These are phyloP conservation scores for Saccharomycopsis selenospora DNA, from an alignment of 805 yeast species.

Conservation along the genomic window DNA sequence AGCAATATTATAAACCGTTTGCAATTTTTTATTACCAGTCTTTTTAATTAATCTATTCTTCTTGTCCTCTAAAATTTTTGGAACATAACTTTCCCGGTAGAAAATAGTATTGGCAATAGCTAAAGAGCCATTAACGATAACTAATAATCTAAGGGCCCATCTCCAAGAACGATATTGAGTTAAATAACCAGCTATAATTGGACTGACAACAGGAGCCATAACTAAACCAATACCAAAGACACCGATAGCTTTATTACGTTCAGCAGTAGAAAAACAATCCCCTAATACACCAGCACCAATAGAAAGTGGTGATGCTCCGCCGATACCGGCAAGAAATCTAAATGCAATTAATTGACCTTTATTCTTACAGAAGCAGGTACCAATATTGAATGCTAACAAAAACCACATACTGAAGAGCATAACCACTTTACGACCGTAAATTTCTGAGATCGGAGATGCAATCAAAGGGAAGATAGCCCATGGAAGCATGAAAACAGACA, in stretches of 20 bases:
- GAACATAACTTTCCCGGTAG: slow-evolving; percentile 54
- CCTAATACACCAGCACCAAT: slow-evolving; percentile 66
- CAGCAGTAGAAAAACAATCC: slow-evolving; percentile 46
- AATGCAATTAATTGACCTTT: slow-evolving; percentile 50
- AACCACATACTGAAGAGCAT: slow-evolving; percentile 45
- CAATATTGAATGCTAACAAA: slow-evolving; percentile 43
- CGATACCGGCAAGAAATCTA: slow-evolving; percentile 56
- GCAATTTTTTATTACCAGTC: slow-evolving; percentile 44
- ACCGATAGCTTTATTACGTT: slow-evolving; percentile 51
- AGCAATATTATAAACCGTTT: slow-evolving; percentile 53
- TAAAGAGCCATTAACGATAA: slow-evolving; percentile 45
- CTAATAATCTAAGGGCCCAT: slow-evolving; percentile 55
- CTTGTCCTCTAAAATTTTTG: slow-evolving; percentile 40
- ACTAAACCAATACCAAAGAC: slow-evolving; percentile 43
- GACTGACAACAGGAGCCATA: slow-evolving; percentile 56
- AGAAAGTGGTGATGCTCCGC: slow-evolving; percentile 60
- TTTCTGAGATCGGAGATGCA: slow-evolving; percentile 62
- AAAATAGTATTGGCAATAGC: slow-evolving; percentile 38
- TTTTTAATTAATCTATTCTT: slow-evolving; percentile 35
- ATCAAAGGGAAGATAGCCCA: slow-evolving; percentile 63
- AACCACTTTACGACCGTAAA: slow-evolving; percentile 54
- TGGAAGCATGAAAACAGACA: slow-evolving; percentile 60
- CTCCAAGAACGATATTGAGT: slow-evolving; percentile 48
- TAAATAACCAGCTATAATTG: slow-evolving; percentile 50
- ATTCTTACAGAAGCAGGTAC: slow-evolving; percentile 52